Conservation (phyloP, 116 monocot genomes). For the Zostera marina region DNA sequence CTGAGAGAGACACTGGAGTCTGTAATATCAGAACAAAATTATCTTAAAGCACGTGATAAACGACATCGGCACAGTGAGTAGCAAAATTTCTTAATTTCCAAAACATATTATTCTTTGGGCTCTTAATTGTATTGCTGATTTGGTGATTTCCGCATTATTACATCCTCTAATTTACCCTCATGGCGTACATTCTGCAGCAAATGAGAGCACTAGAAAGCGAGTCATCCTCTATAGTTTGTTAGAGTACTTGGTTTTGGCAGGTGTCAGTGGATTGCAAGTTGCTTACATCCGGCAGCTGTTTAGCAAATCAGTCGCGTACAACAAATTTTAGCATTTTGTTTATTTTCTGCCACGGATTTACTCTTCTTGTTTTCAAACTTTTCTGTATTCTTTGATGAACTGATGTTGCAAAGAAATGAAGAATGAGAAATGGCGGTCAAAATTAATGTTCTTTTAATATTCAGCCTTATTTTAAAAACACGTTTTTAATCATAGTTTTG, state of each 20-base stretch:
- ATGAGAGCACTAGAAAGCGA: constrained; percentile 83
- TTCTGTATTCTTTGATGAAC: not conserved
- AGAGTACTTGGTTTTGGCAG: constrained; percentile 45
- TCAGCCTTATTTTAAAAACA: too few species aligned
- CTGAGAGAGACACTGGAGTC: constrained; percentile 92
- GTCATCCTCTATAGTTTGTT: constrained; percentile 46
- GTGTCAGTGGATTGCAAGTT: constrained; percentile 60
- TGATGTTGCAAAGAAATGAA: too few species aligned
- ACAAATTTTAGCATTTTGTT: constrained; percentile 39
- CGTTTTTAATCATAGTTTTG: too few species aligned
- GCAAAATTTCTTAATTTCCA: not conserved
- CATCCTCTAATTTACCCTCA: not conserved
- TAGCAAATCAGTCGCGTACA: constrained; percentile 71
- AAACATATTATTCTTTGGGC: not conserved
- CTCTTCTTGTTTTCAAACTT: not conserved
- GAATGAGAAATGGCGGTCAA: too few species aligned
- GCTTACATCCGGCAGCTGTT: constrained; percentile 68
- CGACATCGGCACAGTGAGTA: constrained; percentile 82
- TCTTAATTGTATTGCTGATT: not conserved
- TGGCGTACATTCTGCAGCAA: constrained; percentile 37
- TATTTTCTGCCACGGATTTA: not conserved
- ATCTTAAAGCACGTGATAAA: constrained; percentile 80
- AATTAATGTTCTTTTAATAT: too few species aligned
- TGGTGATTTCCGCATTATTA: too few species aligned
- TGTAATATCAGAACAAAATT: constrained; percentile 72